Percentiles rank a stretch among this genome's conserved stretches.
Evolutionary conservation across 2,329 filamentous ascomycete genomes (phyloP).

Genomic region (Calycina herbarum): DNA sequence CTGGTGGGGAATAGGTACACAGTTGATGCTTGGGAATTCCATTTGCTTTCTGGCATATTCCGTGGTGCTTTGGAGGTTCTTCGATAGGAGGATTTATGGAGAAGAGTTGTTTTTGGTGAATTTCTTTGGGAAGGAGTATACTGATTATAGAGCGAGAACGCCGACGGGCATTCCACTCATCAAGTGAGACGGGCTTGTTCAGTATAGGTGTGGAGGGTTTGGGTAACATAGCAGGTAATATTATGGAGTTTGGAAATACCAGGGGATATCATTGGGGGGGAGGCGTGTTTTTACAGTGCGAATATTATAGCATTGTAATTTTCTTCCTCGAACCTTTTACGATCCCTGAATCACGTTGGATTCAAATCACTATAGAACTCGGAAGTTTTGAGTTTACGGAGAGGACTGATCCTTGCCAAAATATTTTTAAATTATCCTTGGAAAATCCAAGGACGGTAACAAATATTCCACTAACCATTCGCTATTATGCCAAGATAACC

Average conservation of each 20-base stretch:
- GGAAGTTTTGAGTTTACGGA: no score
- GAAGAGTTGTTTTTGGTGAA: slow-evolving; percentile 77
- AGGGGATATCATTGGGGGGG: neutral
- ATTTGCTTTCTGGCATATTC: slow-evolving; percentile 75
- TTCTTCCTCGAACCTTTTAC: no score
- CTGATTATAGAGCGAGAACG: slow-evolving; percentile 69
- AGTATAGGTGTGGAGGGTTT: neutral
- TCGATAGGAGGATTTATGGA: slow-evolving; percentile 68
- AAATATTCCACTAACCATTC: no score
- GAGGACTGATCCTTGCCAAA: no score
- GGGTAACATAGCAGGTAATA: neutral
- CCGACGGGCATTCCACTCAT: slow-evolving; percentile 82
- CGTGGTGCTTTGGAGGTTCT: slow-evolving; percentile 82
- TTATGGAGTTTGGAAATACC: neutral
- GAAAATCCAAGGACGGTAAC: no score
- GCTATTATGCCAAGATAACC: no score
- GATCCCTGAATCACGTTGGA: no score
- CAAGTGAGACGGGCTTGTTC: neutral
- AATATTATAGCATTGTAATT: no score
- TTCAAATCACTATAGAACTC: no score
- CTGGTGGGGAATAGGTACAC: slow-evolving; percentile 96
- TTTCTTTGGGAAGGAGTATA: slow-evolving; percentile 86
- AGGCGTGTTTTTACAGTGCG: no score
- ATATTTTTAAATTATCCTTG: no score
- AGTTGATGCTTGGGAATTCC: slow-evolving; percentile 83